Conservation (phyloP, 2,329 filamentous ascomycete genomes). For the Pseudocercospora eumusae region DNA sequence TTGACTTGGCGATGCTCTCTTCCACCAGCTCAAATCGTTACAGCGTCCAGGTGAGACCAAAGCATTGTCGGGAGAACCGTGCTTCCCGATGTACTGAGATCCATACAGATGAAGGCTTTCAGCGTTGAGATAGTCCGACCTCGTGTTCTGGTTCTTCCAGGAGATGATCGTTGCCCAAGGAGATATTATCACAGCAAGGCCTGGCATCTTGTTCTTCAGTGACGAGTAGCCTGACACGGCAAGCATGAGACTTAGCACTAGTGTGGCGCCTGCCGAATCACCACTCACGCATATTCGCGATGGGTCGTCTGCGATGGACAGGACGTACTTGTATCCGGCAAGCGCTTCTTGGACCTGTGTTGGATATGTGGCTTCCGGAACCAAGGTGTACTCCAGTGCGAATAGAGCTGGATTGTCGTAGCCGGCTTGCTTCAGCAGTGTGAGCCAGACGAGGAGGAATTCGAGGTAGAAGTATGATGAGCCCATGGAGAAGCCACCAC, state of each 20-base stretch:
- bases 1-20: slow-evolving; percentile 62
- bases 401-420: slow-evolving; percentile 78
- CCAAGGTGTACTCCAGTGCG: slow-evolving; percentile 76
- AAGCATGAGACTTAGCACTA: slow-evolving; percentile 72
- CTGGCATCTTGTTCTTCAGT: slow-evolving; percentile 52
- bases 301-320: slow-evolving; percentile 60
- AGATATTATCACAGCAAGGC: slow-evolving; percentile 71
- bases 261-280: slow-evolving; percentile 75
- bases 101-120: slow-evolving; percentile 69
- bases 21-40: slow-evolving; percentile 66
- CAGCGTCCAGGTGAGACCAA: slow-evolving; percentile 71
- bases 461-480: slow-evolving; percentile 82
- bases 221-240: slow-evolving; percentile 58
- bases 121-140: slow-evolving; percentile 73
- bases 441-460: slow-evolving; percentile 72
- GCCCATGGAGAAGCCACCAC: slow-evolving; percentile 82
- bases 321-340: slow-evolving; percentile 69
- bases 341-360: slow-evolving; percentile 70
- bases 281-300: slow-evolving; percentile 70
- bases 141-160: slow-evolving; percentile 64
- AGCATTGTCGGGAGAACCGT: slow-evolving; percentile 54
- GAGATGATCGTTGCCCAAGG: slow-evolving; percentile 79
- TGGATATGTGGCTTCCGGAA: slow-evolving; percentile 72
- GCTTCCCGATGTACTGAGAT: slow-evolving; percentile 63
- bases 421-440: slow-evolving; percentile 63